Evolutionary conservation across 2,329 filamentous ascomycete genomes (phyloP), one percentile per base, ranked within the genome.

Genomic region (Periconia digitata): DNA sequence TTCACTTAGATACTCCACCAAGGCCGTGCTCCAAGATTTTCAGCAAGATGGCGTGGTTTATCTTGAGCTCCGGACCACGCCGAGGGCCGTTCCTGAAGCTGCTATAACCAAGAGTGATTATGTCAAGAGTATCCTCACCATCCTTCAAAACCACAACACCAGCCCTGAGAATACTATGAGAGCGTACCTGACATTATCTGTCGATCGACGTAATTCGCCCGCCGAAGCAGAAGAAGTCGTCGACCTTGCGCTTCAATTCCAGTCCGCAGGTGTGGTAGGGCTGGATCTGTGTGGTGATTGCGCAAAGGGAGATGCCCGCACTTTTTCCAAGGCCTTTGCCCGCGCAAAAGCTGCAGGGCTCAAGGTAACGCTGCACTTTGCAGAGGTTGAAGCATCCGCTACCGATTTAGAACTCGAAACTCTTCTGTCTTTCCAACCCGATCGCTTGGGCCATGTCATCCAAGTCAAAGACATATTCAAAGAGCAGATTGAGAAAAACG

Each of bases 221-320:
- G 63, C 71, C 1, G 81, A 87, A 53, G 89, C 89, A 0, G 61
- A 75, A n/a, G 76, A 85, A 50, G 81, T 85, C 3, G 78, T 92
- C 20, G 72, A 79, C 16, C 77, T 94, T 1, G 87, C 87, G 1
- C 67, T 80, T 40, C 72, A 74, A 49, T 81, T 85, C 64, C 72
- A 70, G 13, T 54, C 60, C 32, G 63, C 70, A 4, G 82, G 83
- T 16, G 81, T 92, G 4, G 85, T 92, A 1, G 89, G 85, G 13
- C 70, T 94, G 18, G 90, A 94, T 63, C 79, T 94, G 17, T 92
- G 89, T 69, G 90, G 90, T 16, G 84, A 95, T 62, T 89, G 89
- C 1, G 74, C 79, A 0, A 78, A 76, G 53, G 84, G 85, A 8
- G 78, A 84, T 42, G 75, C 92, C 17, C 71, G 76, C 15, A 70